Percentiles rank a stretch among this genome's conserved stretches.
Evolutionary conservation across 2,329 filamentous ascomycete genomes (phyloP).

Genomic region (Coleophoma cylindrospora): DNA sequence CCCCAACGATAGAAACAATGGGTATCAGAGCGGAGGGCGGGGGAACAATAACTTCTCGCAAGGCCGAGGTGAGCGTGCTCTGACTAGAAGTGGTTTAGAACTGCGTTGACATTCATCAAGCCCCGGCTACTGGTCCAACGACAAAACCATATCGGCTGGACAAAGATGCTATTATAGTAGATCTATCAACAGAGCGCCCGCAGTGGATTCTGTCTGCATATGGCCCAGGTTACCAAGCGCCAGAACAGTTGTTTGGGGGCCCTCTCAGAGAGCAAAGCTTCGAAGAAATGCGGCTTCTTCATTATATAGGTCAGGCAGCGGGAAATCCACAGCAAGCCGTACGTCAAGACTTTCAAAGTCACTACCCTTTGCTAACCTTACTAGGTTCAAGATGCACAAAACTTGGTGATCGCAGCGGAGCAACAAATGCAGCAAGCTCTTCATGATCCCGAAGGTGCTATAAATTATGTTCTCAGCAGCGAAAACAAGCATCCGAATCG

Average conservation of each 20-base stretch:
- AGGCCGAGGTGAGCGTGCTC: conserved; percentile 9
- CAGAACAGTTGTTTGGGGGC: conserved; percentile 80
- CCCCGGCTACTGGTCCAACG: neutral
- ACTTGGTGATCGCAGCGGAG: conserved; percentile 58
- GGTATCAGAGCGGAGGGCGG: conserved; percentile 5
- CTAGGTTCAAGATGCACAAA: conserved; percentile 55
- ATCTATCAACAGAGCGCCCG: conserved; percentile 68
- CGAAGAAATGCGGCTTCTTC: conserved; percentile 80
- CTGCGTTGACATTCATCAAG: conserved; percentile 4
- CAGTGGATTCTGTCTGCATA: conserved; percentile 86
- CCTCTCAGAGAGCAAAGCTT: conserved; percentile 75
- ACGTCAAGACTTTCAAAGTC: conserved; percentile 3
- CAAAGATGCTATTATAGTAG: conserved; percentile 53
- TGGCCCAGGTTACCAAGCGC: conserved; percentile 70
- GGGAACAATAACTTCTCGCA: conserved; percentile 2
- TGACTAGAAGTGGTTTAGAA: neutral
- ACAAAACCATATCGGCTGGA: conserved; percentile 18
- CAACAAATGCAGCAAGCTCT: conserved; percentile 69
- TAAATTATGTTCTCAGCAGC: conserved; percentile 61
- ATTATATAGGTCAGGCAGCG: conserved; percentile 59
- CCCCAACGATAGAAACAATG: conserved; percentile 11
- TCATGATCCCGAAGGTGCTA: conserved; percentile 65
- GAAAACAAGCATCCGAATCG: conserved; percentile 73
- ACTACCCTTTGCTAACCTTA: neutral
- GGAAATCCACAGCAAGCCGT: conserved; percentile 51